Evolutionary conservation across 495 filamentous ascomycete species (phyloP).

Genomic region (Daldinia concentrica): DNA sequence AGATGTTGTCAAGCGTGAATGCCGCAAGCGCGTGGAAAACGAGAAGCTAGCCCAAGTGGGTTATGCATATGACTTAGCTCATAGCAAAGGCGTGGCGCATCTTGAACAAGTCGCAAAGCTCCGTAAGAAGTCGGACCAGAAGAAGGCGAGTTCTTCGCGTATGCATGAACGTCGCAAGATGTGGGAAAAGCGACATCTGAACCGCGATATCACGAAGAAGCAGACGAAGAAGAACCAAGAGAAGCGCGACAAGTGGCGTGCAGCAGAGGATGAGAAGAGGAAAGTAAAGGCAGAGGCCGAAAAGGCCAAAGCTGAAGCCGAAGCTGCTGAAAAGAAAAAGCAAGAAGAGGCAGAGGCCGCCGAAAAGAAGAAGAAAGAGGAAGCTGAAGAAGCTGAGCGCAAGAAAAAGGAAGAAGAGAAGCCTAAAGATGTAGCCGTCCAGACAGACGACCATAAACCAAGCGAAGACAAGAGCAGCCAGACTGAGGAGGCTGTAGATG

Average conservation of each 20-base stretch:
- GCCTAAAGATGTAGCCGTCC: constrained; percentile 52
- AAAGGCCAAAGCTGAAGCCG: constrained; percentile 54
- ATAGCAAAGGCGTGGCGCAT: constrained; percentile 76
- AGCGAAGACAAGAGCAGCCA: constrained; percentile 46
- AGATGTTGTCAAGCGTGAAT: constrained; percentile 74
- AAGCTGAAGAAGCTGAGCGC: constrained; percentile 33
- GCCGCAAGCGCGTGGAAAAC: constrained; percentile 66
- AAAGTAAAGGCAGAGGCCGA: constrained; percentile 53
- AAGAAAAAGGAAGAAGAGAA: constrained; percentile 52
- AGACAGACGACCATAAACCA: constrained; percentile 43
- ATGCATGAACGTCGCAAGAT: constrained; percentile 54
- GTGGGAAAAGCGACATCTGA: constrained; percentile 60
- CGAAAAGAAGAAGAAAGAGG: constrained; percentile 47
- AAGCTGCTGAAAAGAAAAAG: constrained; percentile 48
- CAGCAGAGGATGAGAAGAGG: constrained; percentile 57
- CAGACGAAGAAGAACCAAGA: constrained; percentile 49
- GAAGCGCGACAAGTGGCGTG: constrained; percentile 60
- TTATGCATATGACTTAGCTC: constrained; percentile 86
- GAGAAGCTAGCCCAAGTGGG: constrained; percentile 90
- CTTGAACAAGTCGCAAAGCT: constrained; percentile 68
- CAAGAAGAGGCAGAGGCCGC: constrained; percentile 46
- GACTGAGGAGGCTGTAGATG: constrained; percentile 37
- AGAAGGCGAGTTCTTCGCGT: constrained; percentile 59
- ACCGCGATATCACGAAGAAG: constrained; percentile 49
- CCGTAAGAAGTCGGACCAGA: constrained; percentile 58